Percentiles rank a stretch among this genome's conserved stretches.
phyloP scores from a whole-genome alignment of 371 early-diverging fungal genomes.

The Actinomortierella wolfii region DNA sequence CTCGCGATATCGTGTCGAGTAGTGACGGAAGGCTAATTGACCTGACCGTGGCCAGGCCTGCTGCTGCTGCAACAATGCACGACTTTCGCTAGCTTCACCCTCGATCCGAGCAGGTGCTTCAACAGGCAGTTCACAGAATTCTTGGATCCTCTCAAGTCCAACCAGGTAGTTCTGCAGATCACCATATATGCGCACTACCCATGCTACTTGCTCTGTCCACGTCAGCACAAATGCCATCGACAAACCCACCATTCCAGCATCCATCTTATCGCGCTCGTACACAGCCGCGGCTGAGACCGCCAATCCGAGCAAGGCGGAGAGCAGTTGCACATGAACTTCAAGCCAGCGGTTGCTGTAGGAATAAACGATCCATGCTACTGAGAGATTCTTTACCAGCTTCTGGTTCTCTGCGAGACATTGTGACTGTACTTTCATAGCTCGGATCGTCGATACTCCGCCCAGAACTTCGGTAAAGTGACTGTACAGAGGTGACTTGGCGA shows the following conservation, averaged over 20 bases:
- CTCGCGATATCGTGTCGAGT: constrained; percentile 24
- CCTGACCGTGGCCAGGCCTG: constrained; percentile 17
- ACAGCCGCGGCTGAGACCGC: constrained; percentile 51
- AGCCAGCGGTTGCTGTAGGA: constrained; percentile 85
- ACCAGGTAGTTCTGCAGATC: constrained; percentile 73
- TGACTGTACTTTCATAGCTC: constrained; percentile 69
- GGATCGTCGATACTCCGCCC: constrained; percentile 70
- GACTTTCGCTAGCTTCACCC: constrained; percentile 33
- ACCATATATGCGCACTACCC: constrained; percentile 35
- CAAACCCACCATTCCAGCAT: constrained; percentile 77
- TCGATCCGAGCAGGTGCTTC: constrained; percentile 61
- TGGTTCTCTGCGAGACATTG: constrained; percentile 56
- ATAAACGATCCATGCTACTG: constrained; percentile 65
- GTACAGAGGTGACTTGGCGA: constrained; percentile 75
- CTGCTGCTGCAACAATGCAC: constrained; percentile 40
- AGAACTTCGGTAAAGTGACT: constrained; percentile 78
- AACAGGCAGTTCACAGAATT: constrained; percentile 56
- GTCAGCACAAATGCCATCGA: constrained; percentile 72
- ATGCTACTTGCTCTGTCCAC: constrained; percentile 61
- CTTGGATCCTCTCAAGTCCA: constrained; percentile 67
- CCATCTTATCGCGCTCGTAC: constrained; percentile 47
- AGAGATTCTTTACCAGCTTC: constrained; percentile 54
- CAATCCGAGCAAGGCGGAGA: constrained; percentile 59
- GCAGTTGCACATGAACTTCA: constrained; percentile 66
- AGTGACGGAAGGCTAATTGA: constrained; percentile 9